Evolutionary conservation across 208 protist species (phyloP).

Genomic region (Tritrichomonas foetus): DNA sequence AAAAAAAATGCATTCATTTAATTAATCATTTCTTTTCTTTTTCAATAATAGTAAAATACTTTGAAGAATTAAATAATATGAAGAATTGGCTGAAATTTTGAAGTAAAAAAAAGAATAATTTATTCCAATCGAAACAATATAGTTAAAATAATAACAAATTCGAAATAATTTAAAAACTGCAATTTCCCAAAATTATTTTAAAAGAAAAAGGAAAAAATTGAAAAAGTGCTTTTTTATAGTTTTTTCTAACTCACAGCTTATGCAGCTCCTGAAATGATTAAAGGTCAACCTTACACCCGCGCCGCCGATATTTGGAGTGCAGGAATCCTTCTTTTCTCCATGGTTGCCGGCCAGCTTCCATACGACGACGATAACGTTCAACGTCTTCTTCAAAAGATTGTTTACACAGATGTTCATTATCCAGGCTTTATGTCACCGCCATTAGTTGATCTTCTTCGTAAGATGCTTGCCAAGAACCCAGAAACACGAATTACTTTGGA

Average conservation of each 20-base stretch:
- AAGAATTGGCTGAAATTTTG: no score
- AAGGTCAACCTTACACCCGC: not conserved
- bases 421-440: not conserved
- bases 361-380: not conserved
- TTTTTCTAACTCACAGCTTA: not conserved
- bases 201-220: no score
- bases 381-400: not conserved
- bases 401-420: slow-evolving; percentile 11
- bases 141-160: no score
- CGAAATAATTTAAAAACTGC: no score
- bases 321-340: not conserved
- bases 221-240: no score
- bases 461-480: not conserved
- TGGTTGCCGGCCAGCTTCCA: not conserved
- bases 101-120: no score
- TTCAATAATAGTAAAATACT: no score
- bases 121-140: no score
- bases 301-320: not conserved
- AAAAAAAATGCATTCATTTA: no score
- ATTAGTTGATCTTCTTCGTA: not conserved
- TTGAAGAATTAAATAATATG: no score
- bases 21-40: no score
- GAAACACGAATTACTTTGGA: not conserved
- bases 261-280: not conserved
- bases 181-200: no score